A percentile compares a stretch with the other conserved stretches of the same genome.
These are phyloP conservation scores for Geranium incanum DNA, from an alignment of 441 rosid species.

Conservation along the genomic window DNA sequence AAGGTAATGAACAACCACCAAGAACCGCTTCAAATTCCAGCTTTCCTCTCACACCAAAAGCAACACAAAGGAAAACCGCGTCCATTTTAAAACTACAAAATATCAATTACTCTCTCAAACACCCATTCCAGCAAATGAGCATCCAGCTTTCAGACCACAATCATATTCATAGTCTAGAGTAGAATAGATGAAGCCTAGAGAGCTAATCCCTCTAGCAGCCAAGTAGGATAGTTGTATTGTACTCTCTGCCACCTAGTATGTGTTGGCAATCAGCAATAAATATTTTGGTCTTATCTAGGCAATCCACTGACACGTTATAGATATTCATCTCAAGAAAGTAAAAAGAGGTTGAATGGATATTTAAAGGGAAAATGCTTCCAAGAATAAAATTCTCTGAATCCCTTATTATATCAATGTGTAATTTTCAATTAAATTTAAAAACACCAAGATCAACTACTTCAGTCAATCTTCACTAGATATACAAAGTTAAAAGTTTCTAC, in stretches of 20 bases:
- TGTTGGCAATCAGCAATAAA: not conserved
- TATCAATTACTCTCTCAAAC: not conserved
- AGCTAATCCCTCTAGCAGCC: not conserved
- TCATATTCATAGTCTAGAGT: not conserved
- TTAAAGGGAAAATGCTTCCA: not conserved
- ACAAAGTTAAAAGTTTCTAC: not conserved
- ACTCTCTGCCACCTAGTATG: not conserved
- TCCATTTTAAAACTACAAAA: not conserved
- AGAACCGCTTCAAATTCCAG: not conserved
- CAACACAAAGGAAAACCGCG: not conserved
- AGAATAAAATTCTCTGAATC: not conserved
- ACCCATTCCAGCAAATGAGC: not conserved
- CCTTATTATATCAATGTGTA: not conserved
- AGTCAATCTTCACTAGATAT: not conserved
- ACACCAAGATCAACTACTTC: not conserved
- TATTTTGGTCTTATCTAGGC: not conserved
- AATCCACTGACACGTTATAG: not conserved
- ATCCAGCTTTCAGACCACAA: not conserved
- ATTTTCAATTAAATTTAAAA: not conserved
- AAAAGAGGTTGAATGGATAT: no score
- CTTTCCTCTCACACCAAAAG: not conserved
- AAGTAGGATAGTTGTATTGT: not conserved
- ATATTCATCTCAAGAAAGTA: not conserved
- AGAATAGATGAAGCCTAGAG: not conserved
- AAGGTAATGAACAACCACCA: not conserved